A percentile compares a stretch with the other conserved stretches of the same genome.
These are phyloP conservation scores for Penicillium salamii DNA, from an alignment of 495 filamentous ascomycete species.

Conservation along the genomic window DNA sequence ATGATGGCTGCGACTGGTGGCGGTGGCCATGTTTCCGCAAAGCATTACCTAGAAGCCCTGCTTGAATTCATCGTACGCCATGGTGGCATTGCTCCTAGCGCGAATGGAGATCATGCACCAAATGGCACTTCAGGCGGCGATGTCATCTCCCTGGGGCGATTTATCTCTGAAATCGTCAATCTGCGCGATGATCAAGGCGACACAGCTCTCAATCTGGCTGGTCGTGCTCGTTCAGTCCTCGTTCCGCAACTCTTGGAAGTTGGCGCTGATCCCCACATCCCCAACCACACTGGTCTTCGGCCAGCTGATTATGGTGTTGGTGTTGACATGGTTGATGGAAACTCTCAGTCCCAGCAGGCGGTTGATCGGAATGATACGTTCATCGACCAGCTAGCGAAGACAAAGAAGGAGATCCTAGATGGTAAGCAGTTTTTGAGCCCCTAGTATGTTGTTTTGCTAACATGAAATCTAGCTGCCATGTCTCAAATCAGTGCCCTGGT, in stretches of 20 bases:
- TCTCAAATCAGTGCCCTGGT: constrained; percentile 44
- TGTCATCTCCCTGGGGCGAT: constrained; percentile 78
- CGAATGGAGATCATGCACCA: constrained; percentile 31
- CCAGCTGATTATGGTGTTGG: constrained; percentile 92
- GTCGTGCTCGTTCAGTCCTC: constrained; percentile 87
- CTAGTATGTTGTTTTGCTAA: constrained; percentile 19
- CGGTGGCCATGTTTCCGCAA: constrained; percentile 70
- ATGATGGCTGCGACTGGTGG: constrained; percentile 91
- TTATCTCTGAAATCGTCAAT: constrained; percentile 96
- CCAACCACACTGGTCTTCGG: constrained; percentile 81
- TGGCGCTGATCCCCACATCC: constrained; percentile 81
- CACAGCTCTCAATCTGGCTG: constrained; percentile 90
- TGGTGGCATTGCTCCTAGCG: constrained; percentile 54
- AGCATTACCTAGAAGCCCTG: constrained; percentile 90
- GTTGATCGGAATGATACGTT: constrained; percentile 47
- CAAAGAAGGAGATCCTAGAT: constrained; percentile 46
- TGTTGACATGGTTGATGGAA: constrained; percentile 53
- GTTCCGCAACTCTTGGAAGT: constrained; percentile 92
- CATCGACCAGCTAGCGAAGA: constrained; percentile 61
- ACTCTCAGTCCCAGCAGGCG: constrained; percentile 47
- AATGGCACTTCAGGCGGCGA: constrained; percentile 38
- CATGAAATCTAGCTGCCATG: constrained; percentile 58
- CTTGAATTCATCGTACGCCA: constrained; percentile 91
- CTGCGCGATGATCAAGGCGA: constrained; percentile 88
- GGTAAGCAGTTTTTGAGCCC: constrained; percentile 21